A percentile compares a stretch with the other conserved stretches of the same genome.
Conservation (phyloP, 2,329 filamentous ascomycete species). For the Ceratocystiopsis sp. region DNA sequence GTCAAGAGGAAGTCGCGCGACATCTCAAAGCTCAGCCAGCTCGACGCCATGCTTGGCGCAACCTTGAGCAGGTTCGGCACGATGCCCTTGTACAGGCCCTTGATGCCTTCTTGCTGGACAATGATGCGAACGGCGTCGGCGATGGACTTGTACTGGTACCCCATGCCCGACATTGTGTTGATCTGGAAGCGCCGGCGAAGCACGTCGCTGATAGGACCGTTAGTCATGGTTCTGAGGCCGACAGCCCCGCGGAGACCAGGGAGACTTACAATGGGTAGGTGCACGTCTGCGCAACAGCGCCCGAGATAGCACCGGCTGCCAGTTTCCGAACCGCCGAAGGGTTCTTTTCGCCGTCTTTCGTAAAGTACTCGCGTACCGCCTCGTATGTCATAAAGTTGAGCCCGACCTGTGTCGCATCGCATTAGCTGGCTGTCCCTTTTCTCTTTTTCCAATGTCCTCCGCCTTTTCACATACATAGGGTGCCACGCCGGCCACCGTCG, state of each 20-base stretch:
- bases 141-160: slow-evolving; percentile 84
- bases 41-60: slow-evolving; percentile 94
- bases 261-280: slow-evolving; percentile 89
- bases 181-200: slow-evolving; percentile 90
- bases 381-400: slow-evolving; percentile 99
- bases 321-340: slow-evolving; percentile 68
- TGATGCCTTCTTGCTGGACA: slow-evolving; percentile 62
- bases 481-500: slow-evolving; percentile 86
- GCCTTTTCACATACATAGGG: slow-evolving; percentile 48
- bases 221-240: slow-evolving; percentile 1
- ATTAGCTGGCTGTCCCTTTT: background rate
- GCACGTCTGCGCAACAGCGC: slow-evolving; percentile 89
- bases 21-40: slow-evolving; percentile 93
- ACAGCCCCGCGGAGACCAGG: background rate
- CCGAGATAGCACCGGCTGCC: slow-evolving; percentile 80
- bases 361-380: slow-evolving; percentile 66
- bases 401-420: slow-evolving; percentile 44
- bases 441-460: background rate
- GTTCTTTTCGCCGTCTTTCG: slow-evolving; percentile 72
- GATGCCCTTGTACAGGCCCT: slow-evolving; percentile 89
- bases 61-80: slow-evolving; percentile 92
- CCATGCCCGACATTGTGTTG: slow-evolving; percentile 98
- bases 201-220: slow-evolving; percentile 49
- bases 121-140: slow-evolving; percentile 72
- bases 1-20: slow-evolving; percentile 70